Conservation (phyloP, 805 yeast species). For the Candida stauntonica region DNA sequence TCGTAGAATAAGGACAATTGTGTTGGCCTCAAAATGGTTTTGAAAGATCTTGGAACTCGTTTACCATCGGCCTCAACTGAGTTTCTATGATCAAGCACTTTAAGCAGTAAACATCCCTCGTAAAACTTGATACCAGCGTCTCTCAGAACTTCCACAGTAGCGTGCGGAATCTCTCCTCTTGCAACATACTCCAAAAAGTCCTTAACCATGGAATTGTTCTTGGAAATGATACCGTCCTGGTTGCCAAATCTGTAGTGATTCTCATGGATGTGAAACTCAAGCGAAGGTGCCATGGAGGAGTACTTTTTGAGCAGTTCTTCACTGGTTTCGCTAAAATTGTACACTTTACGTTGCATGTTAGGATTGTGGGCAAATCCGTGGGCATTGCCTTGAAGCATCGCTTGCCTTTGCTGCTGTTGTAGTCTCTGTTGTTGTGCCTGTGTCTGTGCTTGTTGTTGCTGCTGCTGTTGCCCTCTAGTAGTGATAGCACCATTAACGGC, state of each 20-base stretch:
- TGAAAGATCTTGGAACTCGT: slow-evolving; percentile 57
- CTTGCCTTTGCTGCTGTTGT: slow-evolving; percentile 27
- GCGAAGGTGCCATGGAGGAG: slow-evolving; percentile 70
- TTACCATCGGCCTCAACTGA: slow-evolving; percentile 15
- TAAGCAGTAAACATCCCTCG: slow-evolving; percentile 85
- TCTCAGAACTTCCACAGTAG: slow-evolving; percentile 81
- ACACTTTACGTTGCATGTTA: slow-evolving; percentile 35
- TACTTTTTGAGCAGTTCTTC: slow-evolving; percentile 74
- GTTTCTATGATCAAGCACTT: slow-evolving; percentile 81
- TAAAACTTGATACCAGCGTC: slow-evolving; percentile 82
- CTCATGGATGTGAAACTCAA: slow-evolving; percentile 87
- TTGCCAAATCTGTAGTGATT: slow-evolving; percentile 89
- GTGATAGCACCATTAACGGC: slow-evolving; percentile 13
- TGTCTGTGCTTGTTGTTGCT: slow-evolving; percentile 22
- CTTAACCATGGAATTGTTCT: slow-evolving; percentile 69
- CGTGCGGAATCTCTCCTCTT: slow-evolving; percentile 79
- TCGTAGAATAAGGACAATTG: slow-evolving; percentile 81
- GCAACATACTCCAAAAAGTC: slow-evolving; percentile 78
- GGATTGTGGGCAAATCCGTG: slow-evolving; percentile 19
- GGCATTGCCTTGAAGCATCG: slow-evolving; percentile 30
- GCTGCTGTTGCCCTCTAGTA: slow-evolving; percentile 20
- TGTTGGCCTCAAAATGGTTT: slow-evolving; percentile 77
- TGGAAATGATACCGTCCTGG: slow-evolving; percentile 80
- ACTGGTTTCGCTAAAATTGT: slow-evolving; percentile 64
- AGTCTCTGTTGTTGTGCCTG: slow-evolving; percentile 22